These are phyloP conservation scores for Anthostomella pinea DNA, from an alignment of 2,329 filamentous ascomycete species.

Conservation along the genomic window DNA sequence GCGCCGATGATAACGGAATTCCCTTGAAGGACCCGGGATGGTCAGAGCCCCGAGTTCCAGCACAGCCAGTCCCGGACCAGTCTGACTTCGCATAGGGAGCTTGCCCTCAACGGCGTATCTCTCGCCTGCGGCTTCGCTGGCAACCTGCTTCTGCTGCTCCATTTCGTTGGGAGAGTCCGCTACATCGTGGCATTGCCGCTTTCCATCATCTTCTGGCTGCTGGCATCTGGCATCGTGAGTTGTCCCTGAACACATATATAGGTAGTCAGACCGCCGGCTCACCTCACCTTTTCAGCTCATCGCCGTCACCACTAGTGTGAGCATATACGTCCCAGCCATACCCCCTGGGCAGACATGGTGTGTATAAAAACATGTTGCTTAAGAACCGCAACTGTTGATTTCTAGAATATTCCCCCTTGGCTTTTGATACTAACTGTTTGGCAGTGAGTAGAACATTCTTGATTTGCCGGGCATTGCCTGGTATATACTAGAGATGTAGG, in stretches of 20 bases:
- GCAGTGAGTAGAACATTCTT: too few relatives aligned
- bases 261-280: background rate
- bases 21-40: conserved; percentile 3
- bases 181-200: conserved; percentile 6
- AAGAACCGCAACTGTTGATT: too few relatives aligned
- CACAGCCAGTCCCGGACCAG: background rate
- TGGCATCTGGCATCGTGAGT: conserved; percentile 6
- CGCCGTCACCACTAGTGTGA: conserved; percentile 5
- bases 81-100: conserved; percentile 6
- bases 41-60: conserved; percentile 1
- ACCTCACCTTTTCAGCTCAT: conserved; percentile 4
- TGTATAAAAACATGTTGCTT: too few relatives aligned
- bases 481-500: too few relatives aligned
- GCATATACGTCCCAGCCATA: conserved; percentile 2
- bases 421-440: too few relatives aligned
- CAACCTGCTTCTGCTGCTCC: conserved; percentile 6
- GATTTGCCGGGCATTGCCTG: too few relatives aligned
- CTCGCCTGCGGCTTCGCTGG: conserved; percentile 7
- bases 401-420: too few relatives aligned
- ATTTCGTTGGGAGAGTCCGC: conserved; percentile 7
- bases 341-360: conserved; percentile 3
- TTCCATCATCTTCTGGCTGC: conserved; percentile 8
- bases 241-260: background rate
- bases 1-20: conserved; percentile 2
- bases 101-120: conserved; percentile 9